Conservation (phyloP, 2,329 filamentous ascomycete species). For the Xylariaceae sp. region DNA sequence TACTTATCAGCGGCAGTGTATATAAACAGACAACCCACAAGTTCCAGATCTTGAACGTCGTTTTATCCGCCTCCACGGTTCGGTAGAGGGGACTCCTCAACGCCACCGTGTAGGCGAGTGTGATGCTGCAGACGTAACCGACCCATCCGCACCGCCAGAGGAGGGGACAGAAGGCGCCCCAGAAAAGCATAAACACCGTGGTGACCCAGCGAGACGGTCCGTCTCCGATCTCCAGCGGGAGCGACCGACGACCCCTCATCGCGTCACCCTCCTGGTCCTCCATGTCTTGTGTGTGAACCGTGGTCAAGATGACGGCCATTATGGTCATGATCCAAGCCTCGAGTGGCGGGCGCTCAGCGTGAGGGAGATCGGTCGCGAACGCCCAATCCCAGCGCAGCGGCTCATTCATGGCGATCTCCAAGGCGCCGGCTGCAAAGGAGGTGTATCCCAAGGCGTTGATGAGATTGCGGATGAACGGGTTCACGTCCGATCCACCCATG, state of each 20-base stretch:
- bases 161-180: conserved; percentile 1
- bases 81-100: not conserved
- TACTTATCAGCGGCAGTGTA: conserved; percentile 2
- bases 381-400: not conserved
- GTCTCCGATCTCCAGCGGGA: conserved; percentile 18
- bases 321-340: conserved; percentile 14
- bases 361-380: not conserved
- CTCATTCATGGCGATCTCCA: conserved; percentile 1
- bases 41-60: not conserved
- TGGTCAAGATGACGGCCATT: conserved; percentile 14
- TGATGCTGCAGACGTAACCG: not conserved
- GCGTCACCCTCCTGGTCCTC: conserved; percentile 20
- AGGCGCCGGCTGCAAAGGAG: conserved; percentile 2
- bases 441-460: conserved; percentile 4
- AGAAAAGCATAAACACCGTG: not conserved
- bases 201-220: conserved; percentile 1
- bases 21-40: not conserved
- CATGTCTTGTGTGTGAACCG: conserved; percentile 20
- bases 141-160: conserved; percentile 3
- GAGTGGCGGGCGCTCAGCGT: not conserved
- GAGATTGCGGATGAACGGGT: conserved; percentile 2
- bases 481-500: conserved; percentile 2
- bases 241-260: conserved; percentile 11
- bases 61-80: not conserved
- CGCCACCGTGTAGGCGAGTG: not conserved